phyloP scores from a whole-genome alignment of 2,329 filamentous ascomycete genomes.

The Colletotrichum plurivorum region DNA sequence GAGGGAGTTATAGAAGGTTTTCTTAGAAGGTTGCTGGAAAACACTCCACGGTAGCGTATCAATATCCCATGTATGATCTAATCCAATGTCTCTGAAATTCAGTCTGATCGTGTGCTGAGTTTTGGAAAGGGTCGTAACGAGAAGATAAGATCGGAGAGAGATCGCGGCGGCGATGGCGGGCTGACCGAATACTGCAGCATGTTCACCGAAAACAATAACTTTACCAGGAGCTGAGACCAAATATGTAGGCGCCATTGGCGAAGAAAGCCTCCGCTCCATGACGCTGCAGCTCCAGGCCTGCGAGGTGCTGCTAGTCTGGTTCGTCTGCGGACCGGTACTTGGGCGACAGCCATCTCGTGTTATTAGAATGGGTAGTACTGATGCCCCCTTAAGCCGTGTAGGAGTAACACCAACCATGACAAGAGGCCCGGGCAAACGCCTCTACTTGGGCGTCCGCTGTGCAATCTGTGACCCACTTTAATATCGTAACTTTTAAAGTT shows the following conservation, averaged over 20 bases:
- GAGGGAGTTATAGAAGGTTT: not conserved
- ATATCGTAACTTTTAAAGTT: no score
- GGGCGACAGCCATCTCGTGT: no score
- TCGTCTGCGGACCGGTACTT: no score
- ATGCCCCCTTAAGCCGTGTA: no score
- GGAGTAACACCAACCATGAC: no score
- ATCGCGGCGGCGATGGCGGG: constrained; percentile 41
- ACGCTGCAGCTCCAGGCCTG: no score
- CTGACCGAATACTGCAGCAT: constrained; percentile 41
- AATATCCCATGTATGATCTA: constrained; percentile 39
- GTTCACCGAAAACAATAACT: constrained; percentile 41
- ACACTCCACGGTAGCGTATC: constrained; percentile 36
- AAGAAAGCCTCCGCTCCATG: not conserved
- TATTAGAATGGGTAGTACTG: no score
- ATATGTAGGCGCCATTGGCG: not conserved
- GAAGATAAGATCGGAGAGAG: constrained; percentile 40
- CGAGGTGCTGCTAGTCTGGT: no score
- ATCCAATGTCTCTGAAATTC: constrained; percentile 38
- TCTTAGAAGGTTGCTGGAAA: not conserved
- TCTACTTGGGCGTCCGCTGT: no score
- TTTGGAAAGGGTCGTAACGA: constrained; percentile 37
- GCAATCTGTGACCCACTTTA: no score
- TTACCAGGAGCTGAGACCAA: constrained; percentile 20
- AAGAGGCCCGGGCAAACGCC: no score
- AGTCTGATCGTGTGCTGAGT: constrained; percentile 33